Evolutionary conservation across 2,329 filamentous ascomycete genomes (phyloP), one percentile per base, ranked within the genome.

Genomic region (Magnaporthiopsis rhizophila): DNA sequence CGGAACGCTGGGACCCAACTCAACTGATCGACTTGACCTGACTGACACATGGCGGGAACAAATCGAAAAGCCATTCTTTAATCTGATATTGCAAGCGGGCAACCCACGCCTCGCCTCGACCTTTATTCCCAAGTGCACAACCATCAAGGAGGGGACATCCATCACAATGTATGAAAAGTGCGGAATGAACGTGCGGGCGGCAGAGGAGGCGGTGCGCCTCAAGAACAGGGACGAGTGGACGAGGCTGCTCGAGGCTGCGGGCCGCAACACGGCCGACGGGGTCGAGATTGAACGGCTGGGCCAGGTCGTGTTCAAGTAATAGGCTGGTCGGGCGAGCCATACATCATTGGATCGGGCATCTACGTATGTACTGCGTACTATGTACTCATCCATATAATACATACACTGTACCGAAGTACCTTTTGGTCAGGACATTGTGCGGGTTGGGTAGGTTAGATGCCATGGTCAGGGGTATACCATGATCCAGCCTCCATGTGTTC

Each of bases 131-230:
- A 98, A 98, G 76, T 97, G 93, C 78, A 89, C 88, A 21, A 81
- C 82, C 64, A 74, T 96, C 60, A 83, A 87, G 59, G 80, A 84
- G 0, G 83, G 85, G 3, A 89, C 92, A 70, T 81, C 88, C 3
- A 88, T 97, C 64, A 85, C 89, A 69, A 97, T 99, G 94, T 99
- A 93, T 84, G 88, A 96, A 71, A 97, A 97, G 78, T 98, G 95
- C 75, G 94, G 94, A 24, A 86, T 97, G 87, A 81, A 92, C 59
- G 84, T 89, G 34, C 92, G 91, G 77, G 95, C 95, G 2, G 95
- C 90, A 4, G 93, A 98, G 77, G 95, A 98, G 78, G 94, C 95
- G 3, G 83, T 92, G 66, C 91, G 88, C 78, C 82, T 85, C 66
- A 96, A 90, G 76, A 91, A 99, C 73, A 80, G 86, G 61, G 88